Conservation (phyloP, 2,329 filamentous ascomycete genomes). For the Monilinia fructigena region DNA sequence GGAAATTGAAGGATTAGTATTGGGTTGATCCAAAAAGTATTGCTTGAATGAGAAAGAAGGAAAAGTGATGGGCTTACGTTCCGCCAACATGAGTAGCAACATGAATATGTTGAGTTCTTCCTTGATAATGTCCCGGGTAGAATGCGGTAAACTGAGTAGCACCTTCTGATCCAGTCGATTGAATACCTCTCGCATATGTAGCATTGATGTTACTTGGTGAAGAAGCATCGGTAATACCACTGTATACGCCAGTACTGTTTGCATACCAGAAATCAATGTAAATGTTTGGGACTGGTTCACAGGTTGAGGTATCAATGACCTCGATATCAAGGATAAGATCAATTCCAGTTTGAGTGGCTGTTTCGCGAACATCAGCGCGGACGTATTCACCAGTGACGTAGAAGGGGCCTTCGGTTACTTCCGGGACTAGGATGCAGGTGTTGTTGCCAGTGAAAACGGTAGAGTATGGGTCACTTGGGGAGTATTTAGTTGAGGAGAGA, state of each 20-base stretch:
- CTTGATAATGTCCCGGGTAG: conserved; percentile 48
- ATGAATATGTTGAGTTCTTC: conserved; percentile 51
- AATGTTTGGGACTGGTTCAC: conserved; percentile 49
- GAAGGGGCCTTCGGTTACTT: conserved; percentile 43
- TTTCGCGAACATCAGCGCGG: conserved; percentile 46
- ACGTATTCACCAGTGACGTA: conserved; percentile 52
- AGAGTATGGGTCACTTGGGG: conserved; percentile 38
- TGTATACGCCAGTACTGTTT: conserved; percentile 51
- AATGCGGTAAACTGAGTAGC: conserved; percentile 46
- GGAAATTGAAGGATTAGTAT: background rate
- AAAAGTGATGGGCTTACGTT: conserved; percentile 25
- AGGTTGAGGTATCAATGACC: conserved; percentile 54
- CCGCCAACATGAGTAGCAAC: conserved; percentile 47
- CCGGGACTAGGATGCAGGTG: conserved; percentile 40
- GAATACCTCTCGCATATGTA: conserved; percentile 46
- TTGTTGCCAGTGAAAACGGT: conserved; percentile 35
- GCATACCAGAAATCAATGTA: conserved; percentile 54
- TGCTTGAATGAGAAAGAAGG: background rate
- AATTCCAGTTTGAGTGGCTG: conserved; percentile 29
- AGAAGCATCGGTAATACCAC: conserved; percentile 45
- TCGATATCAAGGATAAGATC: conserved; percentile 49
- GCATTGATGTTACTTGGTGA: conserved; percentile 44
- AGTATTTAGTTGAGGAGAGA: conserved; percentile 37
- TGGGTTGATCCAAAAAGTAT: background rate
- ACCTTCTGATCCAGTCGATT: conserved; percentile 45